These are phyloP conservation scores for Cyphellophora attinorum DNA, from an alignment of 2,329 filamentous ascomycete species.

Conservation along the genomic window DNA sequence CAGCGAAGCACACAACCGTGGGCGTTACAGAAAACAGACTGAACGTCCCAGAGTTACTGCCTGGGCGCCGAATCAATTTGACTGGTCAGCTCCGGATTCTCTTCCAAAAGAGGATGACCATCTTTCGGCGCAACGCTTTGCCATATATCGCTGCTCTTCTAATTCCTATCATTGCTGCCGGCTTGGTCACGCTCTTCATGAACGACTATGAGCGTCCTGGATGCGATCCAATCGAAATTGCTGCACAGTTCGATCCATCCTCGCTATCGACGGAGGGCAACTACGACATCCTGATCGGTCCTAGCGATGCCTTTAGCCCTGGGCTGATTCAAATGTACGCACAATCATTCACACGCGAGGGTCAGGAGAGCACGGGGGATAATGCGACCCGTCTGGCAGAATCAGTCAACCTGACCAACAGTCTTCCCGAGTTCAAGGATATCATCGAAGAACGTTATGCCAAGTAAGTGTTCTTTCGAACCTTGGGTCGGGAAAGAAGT, in stretches of 20 bases:
- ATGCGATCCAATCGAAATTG: slow-evolving; percentile 43
- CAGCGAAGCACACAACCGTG: slow-evolving; percentile 1
- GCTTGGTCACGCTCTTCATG: slow-evolving; percentile 68
- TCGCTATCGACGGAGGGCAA: slow-evolving; percentile 22
- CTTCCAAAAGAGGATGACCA: slow-evolving; percentile 66
- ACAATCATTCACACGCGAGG: slow-evolving; percentile 19
- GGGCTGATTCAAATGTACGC: slow-evolving; percentile 16
- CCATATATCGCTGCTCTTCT: slow-evolving; percentile 66
- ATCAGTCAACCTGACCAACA: slow-evolving; percentile 47
- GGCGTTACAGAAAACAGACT: slow-evolving; percentile 6
- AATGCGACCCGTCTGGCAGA: slow-evolving; percentile 26
- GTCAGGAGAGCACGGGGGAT: slow-evolving; percentile 16
- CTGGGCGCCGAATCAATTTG: slow-evolving; percentile 62
- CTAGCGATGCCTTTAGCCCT: slow-evolving; percentile 21
- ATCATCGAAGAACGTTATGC: slow-evolving; percentile 55
- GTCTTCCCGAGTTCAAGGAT: slow-evolving; percentile 57
- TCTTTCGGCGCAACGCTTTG: slow-evolving; percentile 68
- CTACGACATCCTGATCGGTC: slow-evolving; percentile 28
- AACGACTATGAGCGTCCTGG: slow-evolving; percentile 41
- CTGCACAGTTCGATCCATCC: slow-evolving; percentile 18
- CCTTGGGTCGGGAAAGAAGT: too few relatives aligned
- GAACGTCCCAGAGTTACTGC: slow-evolving; percentile 41
- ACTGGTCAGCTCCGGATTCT: slow-evolving; percentile 62
- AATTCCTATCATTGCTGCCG: slow-evolving; percentile 70
- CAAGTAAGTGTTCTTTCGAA: too few relatives aligned